Base-by-base conservation (phyloP, 805 yeast species). In the Spathaspora arborariae region DNA sequence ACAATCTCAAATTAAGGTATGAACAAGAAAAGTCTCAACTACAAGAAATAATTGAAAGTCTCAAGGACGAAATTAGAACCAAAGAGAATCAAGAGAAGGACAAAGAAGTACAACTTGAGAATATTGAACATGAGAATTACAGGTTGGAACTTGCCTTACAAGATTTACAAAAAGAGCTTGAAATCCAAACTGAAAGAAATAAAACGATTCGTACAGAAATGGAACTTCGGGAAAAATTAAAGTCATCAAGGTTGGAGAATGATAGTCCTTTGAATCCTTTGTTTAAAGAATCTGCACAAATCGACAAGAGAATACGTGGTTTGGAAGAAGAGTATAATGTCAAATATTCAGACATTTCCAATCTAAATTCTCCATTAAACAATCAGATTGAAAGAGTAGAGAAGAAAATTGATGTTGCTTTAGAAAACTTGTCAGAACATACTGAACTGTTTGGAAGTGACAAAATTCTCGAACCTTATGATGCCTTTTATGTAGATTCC, bases 111-210 rank as follows among this genome's bases (percentile, higher is more conserved):
- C 41, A 45, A 11, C 35, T 44, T 3, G 9, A 41, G 9, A 7
- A 35, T 13, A 13, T 47, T 15, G 50, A 47, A n/a, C 42, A 47
- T 9, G 30, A 21, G 22, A 39, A 39, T 2, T 44, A 44, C 37
- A 44, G 39, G n/a, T 18, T 44, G 19, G 41, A 40, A 9, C 39
- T 30, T 30, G 45, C 39, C 9, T 37, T 44, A 20, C 30, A 9
- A 3, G 55, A 52, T 22, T 21, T 44, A 3, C 43, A 40, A 22
- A 45, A 45, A 16, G 52, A 54, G 26, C 35, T 41, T 5, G 52
- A 54, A n/a, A 16, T 41, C 11, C 44, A 45, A 15, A 19, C 8
- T 5, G 16, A 39, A 13, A 42, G 39, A 35, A 43, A 40, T 22
- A 42, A 45, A 16, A 44, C 16, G 16, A 26, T 47, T 20, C 35